Evolutionary conservation across 352 stramenopile genomes (phyloP).

Genomic region (Achlya hypogyna): DNA sequence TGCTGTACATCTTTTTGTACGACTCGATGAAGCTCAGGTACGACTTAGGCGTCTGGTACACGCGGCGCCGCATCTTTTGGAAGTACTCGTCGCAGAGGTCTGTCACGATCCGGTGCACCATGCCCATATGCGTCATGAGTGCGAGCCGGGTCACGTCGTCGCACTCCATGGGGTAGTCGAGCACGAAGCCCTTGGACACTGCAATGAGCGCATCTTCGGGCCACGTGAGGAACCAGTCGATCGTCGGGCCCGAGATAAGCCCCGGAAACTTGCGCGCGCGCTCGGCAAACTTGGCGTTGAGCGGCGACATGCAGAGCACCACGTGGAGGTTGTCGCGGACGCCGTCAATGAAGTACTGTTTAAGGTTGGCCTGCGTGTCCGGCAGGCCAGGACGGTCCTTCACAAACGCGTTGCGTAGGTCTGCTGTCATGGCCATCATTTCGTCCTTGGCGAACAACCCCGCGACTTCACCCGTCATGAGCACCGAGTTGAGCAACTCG

Average conservation of each 20-base stretch:
- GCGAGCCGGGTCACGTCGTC: conserved; percentile 72
- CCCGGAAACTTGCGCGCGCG: conserved; percentile 95
- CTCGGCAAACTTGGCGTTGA: conserved; percentile 96
- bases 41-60: conserved; percentile 98
- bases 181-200: conserved; percentile 95
- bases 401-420: conserved; percentile 92
- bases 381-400: conserved; percentile 91
- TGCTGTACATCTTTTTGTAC: conserved; percentile 96
- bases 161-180: conserved; percentile 94
- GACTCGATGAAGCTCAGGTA: conserved; percentile 98
- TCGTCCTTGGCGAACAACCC: conserved; percentile 98
- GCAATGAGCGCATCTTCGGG: conserved; percentile 96
- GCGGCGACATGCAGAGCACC: conserved; percentile 98
- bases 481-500: conserved; percentile 96
- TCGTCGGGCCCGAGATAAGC: conserved; percentile 95
- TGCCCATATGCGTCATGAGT: conserved; percentile 97
- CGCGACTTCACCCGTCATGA: conserved; percentile 98
- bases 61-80: conserved; percentile 93
- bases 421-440: conserved; percentile 98
- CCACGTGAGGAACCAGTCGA: conserved; percentile 99
- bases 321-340: conserved; percentile 98
- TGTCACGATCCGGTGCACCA: conserved; percentile 95
- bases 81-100: conserved; percentile 98
- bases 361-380: conserved; percentile 94
- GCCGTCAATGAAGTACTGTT: conserved; percentile 97